A percentile compares a stretch with the other conserved stretches of the same genome.
These are phyloP conservation scores for Trichaptum fuscoviolaceum DNA, from an alignment of 768 basidiomycete genomes.

Conservation along the genomic window DNA sequence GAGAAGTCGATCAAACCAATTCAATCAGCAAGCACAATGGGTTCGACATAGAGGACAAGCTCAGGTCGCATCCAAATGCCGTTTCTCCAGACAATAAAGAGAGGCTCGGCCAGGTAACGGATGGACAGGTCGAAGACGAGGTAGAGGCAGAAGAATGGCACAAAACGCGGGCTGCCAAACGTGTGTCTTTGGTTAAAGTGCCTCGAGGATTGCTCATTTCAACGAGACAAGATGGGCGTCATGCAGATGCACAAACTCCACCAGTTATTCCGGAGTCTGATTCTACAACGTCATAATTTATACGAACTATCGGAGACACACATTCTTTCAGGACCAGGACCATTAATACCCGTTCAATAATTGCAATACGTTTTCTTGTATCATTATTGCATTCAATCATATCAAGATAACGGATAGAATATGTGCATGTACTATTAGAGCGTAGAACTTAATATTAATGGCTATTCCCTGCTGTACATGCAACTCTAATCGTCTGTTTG, in stretches of 20 bases:
- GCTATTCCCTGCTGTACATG: neutral
- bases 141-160: conserved; percentile 89
- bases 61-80: neutral
- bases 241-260: neutral
- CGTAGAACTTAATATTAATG: neutral
- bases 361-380: neutral
- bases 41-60: neutral
- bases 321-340: neutral
- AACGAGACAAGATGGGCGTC: no score
- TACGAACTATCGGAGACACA: neutral
- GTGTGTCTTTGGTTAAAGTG: conserved; percentile 74
- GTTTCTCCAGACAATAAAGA: neutral
- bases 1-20: neutral
- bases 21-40: neutral
- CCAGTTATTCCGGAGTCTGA: neutral
- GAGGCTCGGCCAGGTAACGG: neutral
- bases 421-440: neutral
- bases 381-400: conserved; percentile 1
- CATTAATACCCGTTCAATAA: neutral
- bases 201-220: conserved; percentile 42
- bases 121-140: conserved; percentile 18
- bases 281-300: neutral
- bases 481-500: neutral
- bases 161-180: conserved; percentile 77
- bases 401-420: neutral